phyloP scores from a whole-genome alignment of 305 asterid species.

The Rubia balearica region DNA sequence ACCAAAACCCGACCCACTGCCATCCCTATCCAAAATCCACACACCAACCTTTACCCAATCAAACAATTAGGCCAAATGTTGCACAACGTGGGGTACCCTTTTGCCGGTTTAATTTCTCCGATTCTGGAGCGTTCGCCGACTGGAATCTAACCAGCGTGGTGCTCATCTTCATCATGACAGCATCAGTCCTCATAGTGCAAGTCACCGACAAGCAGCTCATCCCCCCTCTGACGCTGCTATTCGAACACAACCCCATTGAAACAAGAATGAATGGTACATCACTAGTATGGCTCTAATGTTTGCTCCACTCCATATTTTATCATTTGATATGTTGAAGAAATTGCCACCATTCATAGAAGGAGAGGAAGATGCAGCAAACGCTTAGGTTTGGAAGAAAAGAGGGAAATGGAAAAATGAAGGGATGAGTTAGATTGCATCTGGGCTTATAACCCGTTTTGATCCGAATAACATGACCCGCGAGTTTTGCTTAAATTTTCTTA shows the following conservation, averaged over 20 bases:
- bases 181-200: slow-evolving; percentile 54
- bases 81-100: slow-evolving; percentile 84
- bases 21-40: slow-evolving; percentile 9
- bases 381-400: too few relatives aligned
- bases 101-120: slow-evolving; percentile 55
- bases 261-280: slow-evolving; percentile 29
- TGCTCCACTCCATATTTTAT: too few relatives aligned
- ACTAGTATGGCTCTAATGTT: too few relatives aligned
- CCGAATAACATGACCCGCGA: too few relatives aligned
- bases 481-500: too few relatives aligned
- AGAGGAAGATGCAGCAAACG: too few relatives aligned
- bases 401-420: too few relatives aligned
- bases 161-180: slow-evolving; percentile 42
- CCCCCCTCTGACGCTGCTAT: slow-evolving; percentile 15
- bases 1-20: too few relatives aligned
- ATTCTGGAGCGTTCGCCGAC: slow-evolving; percentile 36
- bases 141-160: slow-evolving; percentile 27
- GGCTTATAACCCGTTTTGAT: too few relatives aligned
- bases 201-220: slow-evolving; percentile 25
- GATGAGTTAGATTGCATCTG: too few relatives aligned
- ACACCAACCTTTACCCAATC: slow-evolving; percentile 23
- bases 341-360: too few relatives aligned
- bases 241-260: slow-evolving; percentile 46
- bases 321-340: too few relatives aligned
- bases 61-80: slow-evolving; percentile 34